These are phyloP conservation scores for Eutrema yunnanense DNA, from an alignment of 345 rosid species.

Conservation along the genomic window DNA sequence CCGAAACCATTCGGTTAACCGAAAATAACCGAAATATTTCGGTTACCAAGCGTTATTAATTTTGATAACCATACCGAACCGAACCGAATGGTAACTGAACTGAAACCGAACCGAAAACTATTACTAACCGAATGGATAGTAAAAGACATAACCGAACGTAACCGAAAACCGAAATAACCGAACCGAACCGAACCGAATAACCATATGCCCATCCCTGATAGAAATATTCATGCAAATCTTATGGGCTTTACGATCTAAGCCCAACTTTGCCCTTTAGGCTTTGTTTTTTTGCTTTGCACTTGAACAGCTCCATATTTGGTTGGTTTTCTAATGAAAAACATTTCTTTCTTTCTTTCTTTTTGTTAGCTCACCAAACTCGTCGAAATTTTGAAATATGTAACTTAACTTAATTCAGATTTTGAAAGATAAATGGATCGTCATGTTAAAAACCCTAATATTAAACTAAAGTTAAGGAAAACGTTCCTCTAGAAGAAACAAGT, in stretches of 20 bases:
- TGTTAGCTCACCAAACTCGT: not conserved
- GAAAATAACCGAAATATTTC: too few species aligned
- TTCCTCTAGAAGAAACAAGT: not conserved
- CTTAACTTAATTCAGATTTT: not conserved
- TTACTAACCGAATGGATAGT: too few species aligned
- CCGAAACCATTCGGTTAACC: too few species aligned
- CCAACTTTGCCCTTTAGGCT: not conserved
- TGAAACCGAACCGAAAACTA: too few species aligned
- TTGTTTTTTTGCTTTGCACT: not conserved
- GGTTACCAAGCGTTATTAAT: too few species aligned
- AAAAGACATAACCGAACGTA: too few species aligned
- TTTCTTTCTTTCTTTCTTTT: not conserved
- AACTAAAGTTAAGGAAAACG: not conserved
- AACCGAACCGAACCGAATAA: too few species aligned
- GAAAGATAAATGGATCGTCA: not conserved
- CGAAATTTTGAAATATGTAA: not conserved
- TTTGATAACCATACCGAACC: too few species aligned
- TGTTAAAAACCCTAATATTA: not conserved
- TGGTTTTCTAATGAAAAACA: not conserved
- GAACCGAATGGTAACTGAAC: too few species aligned
- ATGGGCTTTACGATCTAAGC: not conserved
- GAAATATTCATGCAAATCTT: not conserved
- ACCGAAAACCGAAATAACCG: too few species aligned
- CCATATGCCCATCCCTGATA: too few species aligned
- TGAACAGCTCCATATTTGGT: not conserved